Percentiles rank a stretch among this genome's conserved stretches.
Conservation (phyloP, 176 grass and related monocot species). For the Lolium perenne region DNA sequence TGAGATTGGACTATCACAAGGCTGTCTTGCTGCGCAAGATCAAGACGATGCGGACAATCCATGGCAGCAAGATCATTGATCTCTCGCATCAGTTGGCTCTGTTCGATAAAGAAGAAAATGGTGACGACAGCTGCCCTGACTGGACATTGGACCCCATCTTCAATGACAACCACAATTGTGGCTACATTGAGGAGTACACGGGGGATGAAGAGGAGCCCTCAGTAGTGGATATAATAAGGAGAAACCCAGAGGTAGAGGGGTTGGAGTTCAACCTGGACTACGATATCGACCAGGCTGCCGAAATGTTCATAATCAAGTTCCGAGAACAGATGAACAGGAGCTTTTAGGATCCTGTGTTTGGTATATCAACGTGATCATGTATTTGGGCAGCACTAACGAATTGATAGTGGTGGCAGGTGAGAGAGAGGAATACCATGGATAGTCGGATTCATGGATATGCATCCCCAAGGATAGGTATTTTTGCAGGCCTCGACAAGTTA, state of each 20-base stretch:
- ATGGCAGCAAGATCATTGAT: not conserved
- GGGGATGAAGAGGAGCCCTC: constrained; percentile 24
- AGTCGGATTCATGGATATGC: not conserved
- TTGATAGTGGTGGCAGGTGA: not conserved
- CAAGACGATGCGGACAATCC: not conserved
- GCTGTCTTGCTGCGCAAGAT: constrained; percentile 35
- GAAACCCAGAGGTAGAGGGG: constrained; percentile 52
- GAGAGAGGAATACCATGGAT: not conserved
- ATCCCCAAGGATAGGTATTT: no score
- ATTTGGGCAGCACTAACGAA: no score
- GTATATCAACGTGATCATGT: not conserved
- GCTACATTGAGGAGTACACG: not conserved
- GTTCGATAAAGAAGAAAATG: constrained; percentile 21
- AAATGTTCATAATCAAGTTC: constrained; percentile 80
- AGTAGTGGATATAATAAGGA: constrained; percentile 73
- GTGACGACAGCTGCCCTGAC: constrained; percentile 18
- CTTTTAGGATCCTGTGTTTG: not conserved
- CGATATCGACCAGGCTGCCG: constrained; percentile 73
- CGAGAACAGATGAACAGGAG: constrained; percentile 57
- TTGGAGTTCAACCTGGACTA: constrained; percentile 70
- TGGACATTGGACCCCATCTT: constrained; percentile 47
- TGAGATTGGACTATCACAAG: not conserved
- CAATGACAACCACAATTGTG: constrained; percentile 11
- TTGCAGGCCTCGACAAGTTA: no score
- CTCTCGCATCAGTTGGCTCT: constrained; percentile 16